Conservation (phyloP, 139 green algal genomes). For the Chlorella sorokiniana region DNA sequence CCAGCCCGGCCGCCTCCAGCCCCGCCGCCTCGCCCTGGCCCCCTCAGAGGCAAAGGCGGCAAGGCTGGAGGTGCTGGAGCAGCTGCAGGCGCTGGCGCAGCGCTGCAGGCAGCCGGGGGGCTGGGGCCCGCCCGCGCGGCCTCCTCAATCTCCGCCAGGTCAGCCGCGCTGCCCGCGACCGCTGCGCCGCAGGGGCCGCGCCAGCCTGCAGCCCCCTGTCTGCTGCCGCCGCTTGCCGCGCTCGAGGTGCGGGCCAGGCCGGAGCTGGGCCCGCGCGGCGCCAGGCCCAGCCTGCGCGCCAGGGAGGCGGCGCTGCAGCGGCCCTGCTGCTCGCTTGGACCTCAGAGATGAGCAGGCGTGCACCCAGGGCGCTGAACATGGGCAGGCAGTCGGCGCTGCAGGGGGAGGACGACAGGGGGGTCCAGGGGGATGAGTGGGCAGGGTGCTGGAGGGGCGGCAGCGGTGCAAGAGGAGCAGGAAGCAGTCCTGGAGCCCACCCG, state of each 20-base stretch:
- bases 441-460: neutral
- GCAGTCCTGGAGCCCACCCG: neutral
- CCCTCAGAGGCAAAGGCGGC: slow-evolving; percentile 3
- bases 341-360: slow-evolving; percentile 24
- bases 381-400: slow-evolving; percentile 29
- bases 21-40: neutral
- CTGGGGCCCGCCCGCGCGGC: neutral
- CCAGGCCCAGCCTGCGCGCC: too few species aligned
- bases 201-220: neutral
- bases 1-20: neutral
- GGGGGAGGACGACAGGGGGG: neutral
- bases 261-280: too few species aligned
- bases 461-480: neutral
- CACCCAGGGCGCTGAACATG: slow-evolving; percentile 21
- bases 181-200: neutral
- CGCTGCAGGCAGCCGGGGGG: neutral
- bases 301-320: neutral
- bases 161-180: neutral
- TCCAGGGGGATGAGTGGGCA: neutral
- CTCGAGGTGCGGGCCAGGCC: neutral
- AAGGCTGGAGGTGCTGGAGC: slow-evolving; percentile 1
- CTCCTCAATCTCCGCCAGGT: neutral
- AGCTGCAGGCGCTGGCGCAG: slow-evolving; percentile 7
- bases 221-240: neutral
- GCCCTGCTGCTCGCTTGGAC: slow-evolving; percentile 15